These are phyloP conservation scores for Phytophthora crassamura DNA, from an alignment of 352 stramenopile genomes.

Conservation along the genomic window DNA sequence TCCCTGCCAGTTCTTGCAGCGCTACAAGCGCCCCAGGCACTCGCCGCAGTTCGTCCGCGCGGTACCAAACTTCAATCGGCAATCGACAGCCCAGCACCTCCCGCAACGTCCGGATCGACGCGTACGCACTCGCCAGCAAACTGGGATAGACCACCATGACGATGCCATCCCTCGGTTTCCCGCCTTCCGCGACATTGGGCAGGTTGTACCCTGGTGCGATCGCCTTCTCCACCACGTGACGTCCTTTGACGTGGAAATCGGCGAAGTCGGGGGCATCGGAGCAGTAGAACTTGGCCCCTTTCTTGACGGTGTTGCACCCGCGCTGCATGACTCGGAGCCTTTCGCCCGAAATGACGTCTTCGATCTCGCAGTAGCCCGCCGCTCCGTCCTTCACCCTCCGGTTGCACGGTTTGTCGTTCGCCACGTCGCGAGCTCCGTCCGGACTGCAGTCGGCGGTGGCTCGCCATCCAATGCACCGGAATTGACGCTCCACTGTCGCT, in stretches of 20 bases:
- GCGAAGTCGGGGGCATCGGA: constrained; percentile 52
- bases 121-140: constrained; percentile 47
- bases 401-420: constrained; percentile 31
- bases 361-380: constrained; percentile 27
- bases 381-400: constrained; percentile 23
- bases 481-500: constrained; percentile 17
- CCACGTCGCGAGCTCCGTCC: constrained; percentile 19
- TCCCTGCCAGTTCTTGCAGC: constrained; percentile 29
- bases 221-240: constrained; percentile 21
- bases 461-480: constrained; percentile 32
- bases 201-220: constrained; percentile 17
- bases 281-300: constrained; percentile 50
- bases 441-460: constrained; percentile 25
- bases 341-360: constrained; percentile 39
- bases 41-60: constrained; percentile 29
- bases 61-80: constrained; percentile 61
- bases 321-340: constrained; percentile 41
- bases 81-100: constrained; percentile 43
- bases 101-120: constrained; percentile 45
- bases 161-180: constrained; percentile 34
- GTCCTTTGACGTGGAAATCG: constrained; percentile 39
- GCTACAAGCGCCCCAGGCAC: constrained; percentile 13
- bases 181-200: constrained; percentile 16
- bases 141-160: constrained; percentile 61
- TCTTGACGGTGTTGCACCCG: constrained; percentile 38